Evolutionary conservation across 2,329 filamentous ascomycete genomes (phyloP).

Genomic region (Clathrospora elynae): DNA sequence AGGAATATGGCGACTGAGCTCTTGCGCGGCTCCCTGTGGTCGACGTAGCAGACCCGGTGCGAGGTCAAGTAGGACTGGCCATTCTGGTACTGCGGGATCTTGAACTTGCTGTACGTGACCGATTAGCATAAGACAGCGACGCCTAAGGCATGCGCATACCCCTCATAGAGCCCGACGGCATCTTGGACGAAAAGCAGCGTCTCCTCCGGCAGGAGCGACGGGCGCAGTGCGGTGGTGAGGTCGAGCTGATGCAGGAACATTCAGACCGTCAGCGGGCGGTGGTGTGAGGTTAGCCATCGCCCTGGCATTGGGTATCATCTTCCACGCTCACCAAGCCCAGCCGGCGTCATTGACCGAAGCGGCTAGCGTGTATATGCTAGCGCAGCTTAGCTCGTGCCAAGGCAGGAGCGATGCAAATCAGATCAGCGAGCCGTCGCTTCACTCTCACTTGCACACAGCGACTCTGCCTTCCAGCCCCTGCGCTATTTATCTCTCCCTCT

Average conservation of each 20-base stretch:
- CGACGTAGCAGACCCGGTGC: slow-evolving; percentile 93
- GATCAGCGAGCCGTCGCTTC: slow-evolving; percentile 25
- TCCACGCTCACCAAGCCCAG: slow-evolving; percentile 19
- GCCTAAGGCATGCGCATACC: slow-evolving; percentile 62
- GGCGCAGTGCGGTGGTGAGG: slow-evolving; percentile 93
- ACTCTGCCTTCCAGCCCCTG: slow-evolving; percentile 9
- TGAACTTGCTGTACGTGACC: slow-evolving; percentile 73
- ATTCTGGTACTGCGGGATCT: slow-evolving; percentile 91
- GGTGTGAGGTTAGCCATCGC: slow-evolving; percentile 21
- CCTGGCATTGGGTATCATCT: slow-evolving; percentile 8
- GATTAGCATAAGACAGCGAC: slow-evolving; percentile 18
- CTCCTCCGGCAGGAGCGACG: slow-evolving; percentile 90
- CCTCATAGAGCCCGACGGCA: slow-evolving; percentile 95
- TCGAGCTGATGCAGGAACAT: slow-evolving; percentile 98
- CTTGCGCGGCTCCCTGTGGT: slow-evolving; percentile 81
- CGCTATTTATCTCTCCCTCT: slow-evolving; percentile 4
- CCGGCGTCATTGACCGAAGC: slow-evolving; percentile 25
- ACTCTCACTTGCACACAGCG: slow-evolving; percentile 26
- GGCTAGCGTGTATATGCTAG: slow-evolving; percentile 16
- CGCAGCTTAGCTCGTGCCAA: slow-evolving; percentile 12
- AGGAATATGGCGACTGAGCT: slow-evolving; percentile 84
- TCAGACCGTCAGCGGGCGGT: slow-evolving; percentile 57
- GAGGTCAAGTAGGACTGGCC: slow-evolving; percentile 96
- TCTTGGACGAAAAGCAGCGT: slow-evolving; percentile 95
- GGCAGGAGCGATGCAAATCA: slow-evolving; percentile 15